These are phyloP conservation scores for Neonectria neomacrospora DNA, from an alignment of 2,329 filamentous ascomycete genomes.

Conservation along the genomic window DNA sequence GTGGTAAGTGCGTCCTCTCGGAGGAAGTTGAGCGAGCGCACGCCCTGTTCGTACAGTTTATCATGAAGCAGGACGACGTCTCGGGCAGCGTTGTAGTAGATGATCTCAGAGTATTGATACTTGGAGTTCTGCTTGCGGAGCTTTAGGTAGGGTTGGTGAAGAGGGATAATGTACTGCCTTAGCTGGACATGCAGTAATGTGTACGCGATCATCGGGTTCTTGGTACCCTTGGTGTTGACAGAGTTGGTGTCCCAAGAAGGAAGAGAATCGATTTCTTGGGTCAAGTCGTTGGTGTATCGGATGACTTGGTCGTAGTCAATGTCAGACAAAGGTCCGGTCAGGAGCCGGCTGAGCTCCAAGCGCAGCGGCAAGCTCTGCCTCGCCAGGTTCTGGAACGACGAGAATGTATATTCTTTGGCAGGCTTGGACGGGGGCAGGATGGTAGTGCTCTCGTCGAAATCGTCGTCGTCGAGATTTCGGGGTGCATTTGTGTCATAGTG, in stretches of 20 bases:
- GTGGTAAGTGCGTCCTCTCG: constrained; percentile 69
- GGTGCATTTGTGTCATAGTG: constrained; percentile 67
- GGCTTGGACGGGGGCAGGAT: constrained; percentile 63
- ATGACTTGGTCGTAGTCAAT: constrained; percentile 72
- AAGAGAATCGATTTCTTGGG: constrained; percentile 68
- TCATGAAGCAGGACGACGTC: constrained; percentile 72
- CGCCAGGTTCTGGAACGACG: constrained; percentile 68
- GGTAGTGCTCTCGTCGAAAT: constrained; percentile 65
- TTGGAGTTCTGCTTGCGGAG: constrained; percentile 69
- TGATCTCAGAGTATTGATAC: constrained; percentile 71
- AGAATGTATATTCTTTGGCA: constrained; percentile 65
- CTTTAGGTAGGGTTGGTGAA: constrained; percentile 70
- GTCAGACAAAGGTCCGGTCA: constrained; percentile 65
- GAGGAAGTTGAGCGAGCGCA: constrained; percentile 69
- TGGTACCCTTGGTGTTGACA: constrained; percentile 53
- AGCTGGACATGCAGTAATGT: constrained; percentile 70
- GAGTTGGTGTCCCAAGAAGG: constrained; percentile 63
- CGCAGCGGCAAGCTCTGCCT: constrained; percentile 66
- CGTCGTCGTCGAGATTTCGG: constrained; percentile 67
- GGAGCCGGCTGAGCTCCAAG: constrained; percentile 66
- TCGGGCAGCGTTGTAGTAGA: constrained; percentile 71
- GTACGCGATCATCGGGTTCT: constrained; percentile 68
- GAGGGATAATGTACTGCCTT: constrained; percentile 69
- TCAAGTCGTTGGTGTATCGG: constrained; percentile 69
- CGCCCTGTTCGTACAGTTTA: constrained; percentile 67